Percentiles rank a stretch among this genome's conserved stretches.
phyloP scores from a whole-genome alignment of 345 rosid species.

The Lepidium sativum region DNA sequence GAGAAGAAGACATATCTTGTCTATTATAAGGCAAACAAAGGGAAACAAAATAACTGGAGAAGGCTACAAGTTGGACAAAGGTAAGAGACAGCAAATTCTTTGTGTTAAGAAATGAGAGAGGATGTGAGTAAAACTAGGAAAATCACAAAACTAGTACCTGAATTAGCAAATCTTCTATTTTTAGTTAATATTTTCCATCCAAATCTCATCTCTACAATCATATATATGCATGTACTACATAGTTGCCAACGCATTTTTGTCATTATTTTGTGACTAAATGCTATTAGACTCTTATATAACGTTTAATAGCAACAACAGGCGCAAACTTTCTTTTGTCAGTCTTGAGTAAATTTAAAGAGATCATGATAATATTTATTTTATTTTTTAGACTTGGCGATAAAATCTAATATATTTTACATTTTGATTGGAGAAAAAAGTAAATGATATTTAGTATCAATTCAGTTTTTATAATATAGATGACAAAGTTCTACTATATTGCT shows the following conservation, averaged over 20 bases:
- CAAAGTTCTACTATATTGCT: too few relatives aligned
- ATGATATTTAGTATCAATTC: too few relatives aligned
- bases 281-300: neutral
- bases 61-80: slow-evolving; percentile 19
- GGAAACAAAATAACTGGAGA: slow-evolving; percentile 13
- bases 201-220: slow-evolving; percentile 15
- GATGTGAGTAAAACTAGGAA: slow-evolving; percentile 26
- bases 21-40: slow-evolving; percentile 14
- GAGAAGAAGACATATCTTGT: slow-evolving; percentile 35
- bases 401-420: too few relatives aligned
- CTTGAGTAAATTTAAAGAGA: too few relatives aligned
- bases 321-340: too few relatives aligned
- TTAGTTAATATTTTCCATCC: slow-evolving; percentile 4
- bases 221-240: neutral
- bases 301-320: too few relatives aligned
- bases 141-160: neutral
- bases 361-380: too few relatives aligned
- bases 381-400: too few relatives aligned
- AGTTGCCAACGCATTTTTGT: neutral
- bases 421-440: too few relatives aligned
- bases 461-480: too few relatives aligned
- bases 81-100: slow-evolving; percentile 24
- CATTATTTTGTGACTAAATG: neutral
- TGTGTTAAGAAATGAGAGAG: slow-evolving; percentile 20
- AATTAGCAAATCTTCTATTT: slow-evolving; percentile 22